phyloP scores from a whole-genome alignment of 192 early-diverging fungal genomes.

The Backusella mclennaniae region DNA sequence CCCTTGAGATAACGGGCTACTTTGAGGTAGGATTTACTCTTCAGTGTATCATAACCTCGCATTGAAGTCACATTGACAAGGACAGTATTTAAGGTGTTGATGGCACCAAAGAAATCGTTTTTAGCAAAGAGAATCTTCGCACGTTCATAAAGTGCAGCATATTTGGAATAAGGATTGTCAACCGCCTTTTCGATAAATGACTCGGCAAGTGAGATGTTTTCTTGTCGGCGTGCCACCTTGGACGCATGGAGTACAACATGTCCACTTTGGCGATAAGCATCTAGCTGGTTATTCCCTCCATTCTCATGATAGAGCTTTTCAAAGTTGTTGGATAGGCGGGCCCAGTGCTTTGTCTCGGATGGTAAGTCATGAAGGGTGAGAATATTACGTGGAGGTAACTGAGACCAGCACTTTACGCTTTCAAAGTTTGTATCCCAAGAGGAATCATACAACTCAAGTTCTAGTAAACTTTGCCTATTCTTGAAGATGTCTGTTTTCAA shows the following conservation, averaged over 20 bases:
- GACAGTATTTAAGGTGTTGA: background rate
- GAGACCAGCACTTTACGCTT: conserved; percentile 3
- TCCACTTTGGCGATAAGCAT: background rate
- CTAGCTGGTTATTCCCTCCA: background rate
- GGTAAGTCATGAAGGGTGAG: background rate
- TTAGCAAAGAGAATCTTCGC: conserved; percentile 14
- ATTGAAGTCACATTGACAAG: background rate
- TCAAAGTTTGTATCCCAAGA: background rate
- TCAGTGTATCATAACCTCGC: background rate
- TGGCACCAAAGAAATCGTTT: background rate
- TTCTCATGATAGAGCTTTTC: background rate
- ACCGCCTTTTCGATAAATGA: background rate
- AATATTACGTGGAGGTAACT: background rate
- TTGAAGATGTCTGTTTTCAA: conserved; percentile 6
- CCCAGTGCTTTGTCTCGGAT: conserved; percentile 19
- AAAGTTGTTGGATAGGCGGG: conserved; percentile 10
- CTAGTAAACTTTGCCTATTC: conserved; percentile 1
- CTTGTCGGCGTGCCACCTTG: conserved; percentile 14
- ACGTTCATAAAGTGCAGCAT: background rate
- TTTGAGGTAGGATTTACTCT: conserved; percentile 16
- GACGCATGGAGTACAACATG: conserved; percentile 6
- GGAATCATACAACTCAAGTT: conserved; percentile 3
- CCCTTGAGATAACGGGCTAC: conserved; percentile 19
- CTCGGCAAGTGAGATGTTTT: conserved; percentile 1
- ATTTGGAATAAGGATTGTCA: background rate